A percentile compares a stretch with the other conserved stretches of the same genome.
These are phyloP conservation scores for Cardiospermum halicacabum DNA, from an alignment of 345 rosid genomes.

Conservation along the genomic window DNA sequence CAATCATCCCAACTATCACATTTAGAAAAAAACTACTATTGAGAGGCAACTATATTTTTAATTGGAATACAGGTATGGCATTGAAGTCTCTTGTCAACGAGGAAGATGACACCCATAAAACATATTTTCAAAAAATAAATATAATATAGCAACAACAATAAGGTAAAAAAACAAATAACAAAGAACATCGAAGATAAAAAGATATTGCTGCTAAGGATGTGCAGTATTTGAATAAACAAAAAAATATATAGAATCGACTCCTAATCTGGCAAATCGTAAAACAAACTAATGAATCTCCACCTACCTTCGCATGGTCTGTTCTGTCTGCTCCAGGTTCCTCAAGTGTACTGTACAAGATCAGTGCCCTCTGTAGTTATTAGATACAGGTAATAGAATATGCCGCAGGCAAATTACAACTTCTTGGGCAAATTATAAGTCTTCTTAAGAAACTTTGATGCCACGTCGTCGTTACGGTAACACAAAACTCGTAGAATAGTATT, in stretches of 20 bases:
- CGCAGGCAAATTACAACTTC: slow-evolving; percentile 39
- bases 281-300: slow-evolving; percentile 8
- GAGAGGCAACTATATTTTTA: too few relatives aligned
- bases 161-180: slow-evolving; percentile 1
- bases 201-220: not conserved
- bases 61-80: not conserved
- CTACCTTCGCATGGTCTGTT: not conserved
- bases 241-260: not conserved
- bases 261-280: slow-evolving; percentile 2
- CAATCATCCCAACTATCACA: too few relatives aligned
- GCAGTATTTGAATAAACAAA: not conserved
- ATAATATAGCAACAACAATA: not conserved
- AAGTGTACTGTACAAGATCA: slow-evolving; percentile 19
- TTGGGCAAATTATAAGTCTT: slow-evolving; percentile 84
- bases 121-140: not conserved
- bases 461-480: slow-evolving; percentile 84
- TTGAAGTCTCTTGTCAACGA: not conserved
- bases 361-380: not conserved
- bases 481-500: slow-evolving; percentile 80
- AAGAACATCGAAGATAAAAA: not conserved
- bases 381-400: slow-evolving; percentile 5
- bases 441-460: slow-evolving; percentile 78
- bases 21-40: too few relatives aligned
- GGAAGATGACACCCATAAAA: slow-evolving; percentile 1
- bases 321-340: not conserved